These are phyloP conservation scores for Pulveroboletus sp. DNA, from an alignment of 768 basidiomycete genomes.

Conservation along the genomic window DNA sequence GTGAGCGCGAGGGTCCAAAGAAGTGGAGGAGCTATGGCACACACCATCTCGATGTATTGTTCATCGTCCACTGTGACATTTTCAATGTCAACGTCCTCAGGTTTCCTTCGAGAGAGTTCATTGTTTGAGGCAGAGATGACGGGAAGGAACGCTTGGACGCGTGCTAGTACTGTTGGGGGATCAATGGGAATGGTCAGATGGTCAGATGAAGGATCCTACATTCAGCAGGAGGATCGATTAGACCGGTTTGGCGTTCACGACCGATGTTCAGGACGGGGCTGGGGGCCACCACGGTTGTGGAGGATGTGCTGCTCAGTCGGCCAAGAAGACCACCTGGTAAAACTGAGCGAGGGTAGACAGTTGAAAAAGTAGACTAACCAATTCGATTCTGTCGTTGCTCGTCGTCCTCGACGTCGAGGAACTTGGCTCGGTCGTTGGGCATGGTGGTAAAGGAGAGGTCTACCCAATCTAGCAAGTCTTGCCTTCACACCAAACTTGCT, in stretches of 20 bases:
- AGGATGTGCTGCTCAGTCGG: constrained; percentile 32
- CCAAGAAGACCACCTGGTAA: constrained; percentile 40
- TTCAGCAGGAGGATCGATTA: constrained; percentile 44
- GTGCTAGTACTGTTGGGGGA: constrained; percentile 52
- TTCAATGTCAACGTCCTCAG: constrained; percentile 68
- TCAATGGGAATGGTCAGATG: constrained; percentile 3
- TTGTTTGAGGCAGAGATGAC: constrained; percentile 64
- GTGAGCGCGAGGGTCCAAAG: not conserved
- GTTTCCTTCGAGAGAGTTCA: constrained; percentile 47
- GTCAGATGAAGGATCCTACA: constrained; percentile 35
- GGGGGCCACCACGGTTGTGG: constrained; percentile 13
- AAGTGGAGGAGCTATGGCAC: not conserved
- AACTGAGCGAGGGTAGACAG: not conserved
- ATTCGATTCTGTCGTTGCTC: constrained; percentile 42
- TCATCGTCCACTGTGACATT: constrained; percentile 47
- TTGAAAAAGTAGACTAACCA: constrained; percentile 24
- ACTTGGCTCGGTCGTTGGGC: constrained; percentile 7
- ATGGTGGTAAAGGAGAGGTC: constrained; percentile 2
- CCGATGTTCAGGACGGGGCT: constrained; percentile 34
- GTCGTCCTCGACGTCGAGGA: constrained; percentile 49
- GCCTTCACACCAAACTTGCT: not conserved
- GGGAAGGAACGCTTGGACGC: constrained; percentile 67
- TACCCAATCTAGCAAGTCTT: constrained; percentile 10
- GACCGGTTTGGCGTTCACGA: constrained; percentile 27
- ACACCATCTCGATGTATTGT: constrained; percentile 68